A percentile compares a stretch with the other conserved stretches of the same genome.
phyloP scores from a whole-genome alignment of 176 grass and related monocot species.

The Oryza longistaminata region DNA sequence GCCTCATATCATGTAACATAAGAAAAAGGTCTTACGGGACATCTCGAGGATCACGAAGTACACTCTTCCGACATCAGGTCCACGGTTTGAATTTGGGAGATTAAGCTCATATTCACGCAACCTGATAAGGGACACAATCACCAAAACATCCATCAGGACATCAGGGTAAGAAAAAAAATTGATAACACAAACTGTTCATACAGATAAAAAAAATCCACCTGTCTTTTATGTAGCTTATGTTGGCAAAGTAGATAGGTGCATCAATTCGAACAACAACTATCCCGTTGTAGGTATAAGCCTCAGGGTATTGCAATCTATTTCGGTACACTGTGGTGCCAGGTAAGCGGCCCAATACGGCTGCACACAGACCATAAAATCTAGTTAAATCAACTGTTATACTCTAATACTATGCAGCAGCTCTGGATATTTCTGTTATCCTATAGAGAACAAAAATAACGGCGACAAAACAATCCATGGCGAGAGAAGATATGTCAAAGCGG shows the following conservation, averaged over 20 bases:
- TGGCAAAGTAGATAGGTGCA: constrained; percentile 97
- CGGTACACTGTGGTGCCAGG: constrained; percentile 94
- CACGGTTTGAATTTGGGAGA: constrained; percentile 63
- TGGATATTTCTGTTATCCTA: no score
- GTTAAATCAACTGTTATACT: neutral
- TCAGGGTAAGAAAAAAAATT: constrained; percentile 1
- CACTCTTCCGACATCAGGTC: constrained; percentile 71
- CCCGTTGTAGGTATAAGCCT: constrained; percentile 87
- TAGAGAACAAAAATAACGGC: neutral
- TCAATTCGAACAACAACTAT: constrained; percentile 92
- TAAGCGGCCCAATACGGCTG: constrained; percentile 89
- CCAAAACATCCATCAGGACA: neutral
- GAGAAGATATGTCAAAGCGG: neutral
- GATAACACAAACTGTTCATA: constrained; percentile 5
- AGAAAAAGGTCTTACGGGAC: constrained; percentile 68
- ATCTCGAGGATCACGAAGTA: constrained; percentile 97
- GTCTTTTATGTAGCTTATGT: constrained; percentile 95
- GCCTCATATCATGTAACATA: constrained; percentile 3
- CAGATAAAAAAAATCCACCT: constrained; percentile 51
- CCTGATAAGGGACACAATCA: constrained; percentile 45
- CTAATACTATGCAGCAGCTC: no score
- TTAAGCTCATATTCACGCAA: constrained; percentile 88
- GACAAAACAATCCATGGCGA: neutral
- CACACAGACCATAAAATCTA: constrained; percentile 23
- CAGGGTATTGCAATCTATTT: constrained; percentile 84